Conservation (phyloP, 2,329 filamentous ascomycete species). For the Cladophialophora yegresii region DNA sequence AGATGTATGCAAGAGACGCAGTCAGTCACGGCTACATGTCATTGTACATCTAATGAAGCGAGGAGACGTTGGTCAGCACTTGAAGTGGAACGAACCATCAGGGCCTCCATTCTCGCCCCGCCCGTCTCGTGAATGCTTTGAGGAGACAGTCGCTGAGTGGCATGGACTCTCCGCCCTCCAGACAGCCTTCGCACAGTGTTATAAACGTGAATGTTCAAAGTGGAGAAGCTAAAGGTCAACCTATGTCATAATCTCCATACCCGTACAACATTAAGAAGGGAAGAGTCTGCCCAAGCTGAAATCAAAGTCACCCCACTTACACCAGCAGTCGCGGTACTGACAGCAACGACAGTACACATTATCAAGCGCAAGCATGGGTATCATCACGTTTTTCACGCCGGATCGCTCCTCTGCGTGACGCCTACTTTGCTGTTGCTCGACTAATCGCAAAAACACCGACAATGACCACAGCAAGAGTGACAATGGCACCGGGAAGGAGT, state of each 20-base stretch:
- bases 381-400: background rate
- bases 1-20: background rate
- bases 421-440: constrained; percentile 46
- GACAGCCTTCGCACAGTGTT: too few species aligned
- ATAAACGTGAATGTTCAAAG: background rate
- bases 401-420: constrained; percentile 6
- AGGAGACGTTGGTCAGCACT: background rate
- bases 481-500: constrained; percentile 88
- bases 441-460: constrained; percentile 88
- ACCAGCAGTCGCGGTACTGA: background rate
- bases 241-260: background rate
- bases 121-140: background rate
- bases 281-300: background rate
- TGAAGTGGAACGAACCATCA: background rate
- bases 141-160: background rate
- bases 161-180: background rate
- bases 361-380: background rate
- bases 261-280: constrained; percentile 1
- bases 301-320: background rate
- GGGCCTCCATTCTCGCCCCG: background rate
- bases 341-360: background rate
- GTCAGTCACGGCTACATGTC: background rate
- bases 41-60: background rate
- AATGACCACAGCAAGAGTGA: constrained; percentile 92
- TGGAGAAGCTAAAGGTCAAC: background rate